Conservation (phyloP, 1,139 yeast genomes). For the Pneumocystis canis region DNA sequence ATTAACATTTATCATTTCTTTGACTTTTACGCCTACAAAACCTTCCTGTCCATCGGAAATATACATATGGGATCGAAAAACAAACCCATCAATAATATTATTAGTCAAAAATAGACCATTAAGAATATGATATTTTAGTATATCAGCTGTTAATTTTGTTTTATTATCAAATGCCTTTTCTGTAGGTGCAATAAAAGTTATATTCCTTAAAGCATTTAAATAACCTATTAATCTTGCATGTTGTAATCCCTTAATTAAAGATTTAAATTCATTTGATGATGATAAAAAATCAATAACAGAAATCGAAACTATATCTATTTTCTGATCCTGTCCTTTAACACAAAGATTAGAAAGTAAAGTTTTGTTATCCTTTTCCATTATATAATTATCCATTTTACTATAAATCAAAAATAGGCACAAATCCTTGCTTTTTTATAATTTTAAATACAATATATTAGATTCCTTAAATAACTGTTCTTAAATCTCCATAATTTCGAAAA, state of each 20-base stretch:
- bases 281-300: conserved; percentile 2
- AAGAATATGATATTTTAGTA: conserved; percentile 1
- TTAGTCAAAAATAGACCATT: neutral
- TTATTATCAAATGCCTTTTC: neutral
- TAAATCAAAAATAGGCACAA: neutral
- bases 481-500: too few relatives aligned
- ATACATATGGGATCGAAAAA: neutral
- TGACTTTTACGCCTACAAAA: neutral
- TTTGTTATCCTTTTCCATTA: neutral
- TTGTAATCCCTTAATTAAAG: neutral
- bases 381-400: too few relatives aligned
- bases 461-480: too few relatives aligned
- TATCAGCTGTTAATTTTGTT: neutral
- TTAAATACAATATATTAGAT: neutral
- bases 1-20: neutral
- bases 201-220: neutral
- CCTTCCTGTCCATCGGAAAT: neutral
- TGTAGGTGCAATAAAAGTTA: neutral
- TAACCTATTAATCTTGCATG: neutral
- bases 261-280: neutral
- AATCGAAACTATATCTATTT: neutral
- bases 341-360: neutral
- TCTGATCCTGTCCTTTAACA: neutral
- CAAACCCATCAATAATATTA: neutral
- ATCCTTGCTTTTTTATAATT: neutral